Percentiles rank a stretch among this genome's conserved stretches.
phyloP scores from a whole-genome alignment of 345 rosid species.

The Geranium rotundifolium region DNA sequence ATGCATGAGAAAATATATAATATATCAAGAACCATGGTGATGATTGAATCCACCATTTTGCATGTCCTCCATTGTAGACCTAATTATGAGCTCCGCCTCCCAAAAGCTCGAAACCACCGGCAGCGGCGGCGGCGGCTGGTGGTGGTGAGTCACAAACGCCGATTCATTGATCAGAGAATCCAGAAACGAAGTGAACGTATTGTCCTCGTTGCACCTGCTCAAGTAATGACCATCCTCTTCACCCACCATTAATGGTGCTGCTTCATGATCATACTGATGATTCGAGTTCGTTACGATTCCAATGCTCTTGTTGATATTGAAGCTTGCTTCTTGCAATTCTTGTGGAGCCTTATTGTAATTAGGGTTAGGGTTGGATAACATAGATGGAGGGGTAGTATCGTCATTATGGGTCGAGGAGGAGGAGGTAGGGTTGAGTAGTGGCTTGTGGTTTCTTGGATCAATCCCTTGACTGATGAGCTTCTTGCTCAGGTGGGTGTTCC shows the following conservation, averaged over 20 bases:
- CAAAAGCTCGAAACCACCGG: neutral
- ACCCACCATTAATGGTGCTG: neutral
- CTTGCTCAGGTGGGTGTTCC: too few species aligned
- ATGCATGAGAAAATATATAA: too few species aligned
- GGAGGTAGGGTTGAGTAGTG: slow-evolving; percentile 25
- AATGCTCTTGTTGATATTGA: too few species aligned
- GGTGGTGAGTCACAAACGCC: too few species aligned
- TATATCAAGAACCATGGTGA: too few species aligned
- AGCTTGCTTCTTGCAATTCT: too few species aligned
- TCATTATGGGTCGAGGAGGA: neutral
- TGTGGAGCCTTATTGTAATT: too few species aligned
- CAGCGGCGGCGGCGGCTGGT: neutral
- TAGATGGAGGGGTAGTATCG: neutral
- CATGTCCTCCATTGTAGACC: too few species aligned
- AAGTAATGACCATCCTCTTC: slow-evolving; percentile 10
- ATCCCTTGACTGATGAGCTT: slow-evolving; percentile 71
- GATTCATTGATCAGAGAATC: slow-evolving; percentile 52
- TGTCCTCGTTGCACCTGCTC: slow-evolving; percentile 37
- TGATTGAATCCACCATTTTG: too few species aligned
- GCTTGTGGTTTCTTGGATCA: slow-evolving; percentile 77
- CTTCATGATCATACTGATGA: neutral
- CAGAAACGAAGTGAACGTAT: slow-evolving; percentile 45
- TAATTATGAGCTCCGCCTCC: too few species aligned
- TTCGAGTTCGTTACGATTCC: neutral
- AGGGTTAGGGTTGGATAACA: too few species aligned